Base-by-base conservation (phyloP, 129 eudicot species). In the Pulicaria dysenterica region DNA sequence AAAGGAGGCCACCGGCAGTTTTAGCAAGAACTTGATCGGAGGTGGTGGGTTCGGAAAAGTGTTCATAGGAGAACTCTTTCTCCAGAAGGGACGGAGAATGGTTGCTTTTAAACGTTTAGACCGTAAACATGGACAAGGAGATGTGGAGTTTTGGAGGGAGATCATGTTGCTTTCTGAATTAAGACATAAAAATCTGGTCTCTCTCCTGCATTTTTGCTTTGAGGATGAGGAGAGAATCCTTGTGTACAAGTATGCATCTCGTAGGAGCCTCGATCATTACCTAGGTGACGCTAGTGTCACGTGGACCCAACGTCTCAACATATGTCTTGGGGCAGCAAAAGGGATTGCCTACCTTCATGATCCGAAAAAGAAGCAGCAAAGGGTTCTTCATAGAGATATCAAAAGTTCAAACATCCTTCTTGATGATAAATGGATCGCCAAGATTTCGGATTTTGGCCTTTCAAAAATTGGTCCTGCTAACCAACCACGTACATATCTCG, bases 121-220 rank as follows among this genome's bases (percentile, higher is more conserved):
- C 12, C 60, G 60, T 73, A 15, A 6, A 10, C 1, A 0, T 3
- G 61, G 61, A 12, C 77, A 73, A 48, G 77, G 77, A 17, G 69
- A 46, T 60, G 24, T 19, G 3, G 77, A 73, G 77, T 73, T 73
- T 59, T 73, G 77, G 77, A 73, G 37, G 60, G 77, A 73, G 19
- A 61, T 73, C 1, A 46, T 3, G 8, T 2, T 37, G 41, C 77
- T 73, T 73, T 59, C 69, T 1, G 50, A 4, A 37, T 4, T 59
- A 5, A 47, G 34, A 9, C 77, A 73, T 15, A 17, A 60, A 38
- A 60, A 60, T 47, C 4, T 73, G 50, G 60, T 39, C n/a, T 15
- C 69, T 5, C 69, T 73, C 8, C 8, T 60, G 39, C 60, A 37
- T 40, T 60, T 73, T 73, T 73, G 77, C 7, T 36, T 12, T 13